Percentiles rank a stretch among this genome's conserved stretches.
Evolutionary conservation across 306 rosid genomes (phyloP).

Genomic region (Casuarina glauca): DNA sequence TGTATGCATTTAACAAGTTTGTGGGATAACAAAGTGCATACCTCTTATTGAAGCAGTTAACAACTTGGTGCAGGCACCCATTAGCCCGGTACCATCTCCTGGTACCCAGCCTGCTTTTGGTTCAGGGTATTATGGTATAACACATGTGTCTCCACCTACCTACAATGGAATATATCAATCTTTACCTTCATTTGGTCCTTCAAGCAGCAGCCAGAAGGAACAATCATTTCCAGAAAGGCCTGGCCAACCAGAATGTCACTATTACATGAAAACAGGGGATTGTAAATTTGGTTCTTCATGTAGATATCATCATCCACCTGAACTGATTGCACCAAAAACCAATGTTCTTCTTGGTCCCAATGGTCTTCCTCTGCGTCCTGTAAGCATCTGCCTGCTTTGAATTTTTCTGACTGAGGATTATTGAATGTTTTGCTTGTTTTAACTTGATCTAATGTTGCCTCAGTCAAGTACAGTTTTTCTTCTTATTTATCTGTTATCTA

Average conservation of each 20-base stretch:
- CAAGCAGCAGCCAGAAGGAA: conserved; percentile 70
- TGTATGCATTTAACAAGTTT: conserved; percentile 28
- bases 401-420: neutral
- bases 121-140: conserved; percentile 64
- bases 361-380: conserved; percentile 97
- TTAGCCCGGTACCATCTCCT: conserved; percentile 67
- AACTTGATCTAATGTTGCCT: neutral
- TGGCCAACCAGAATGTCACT: conserved; percentile 86
- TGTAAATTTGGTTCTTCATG: conserved; percentile 96
- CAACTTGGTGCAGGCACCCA: conserved; percentile 56
- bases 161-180: conserved; percentile 63
- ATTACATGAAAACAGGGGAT: conserved; percentile 94
- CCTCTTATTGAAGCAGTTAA: conserved; percentile 34
- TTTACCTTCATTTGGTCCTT: conserved; percentile 61
- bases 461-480: neutral
- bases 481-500: neutral
- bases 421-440: neutral
- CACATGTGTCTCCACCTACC: conserved; percentile 58
- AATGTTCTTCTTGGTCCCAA: conserved; percentile 58
- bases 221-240: conserved; percentile 85
- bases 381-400: conserved; percentile 42
- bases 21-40: conserved; percentile 7
- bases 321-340: conserved; percentile 48
- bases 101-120: conserved; percentile 58
- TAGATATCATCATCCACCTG: conserved; percentile 95